These are phyloP conservation scores for Mrakia hoshinonis DNA, from an alignment of 768 basidiomycete genomes.

Conservation along the genomic window DNA sequence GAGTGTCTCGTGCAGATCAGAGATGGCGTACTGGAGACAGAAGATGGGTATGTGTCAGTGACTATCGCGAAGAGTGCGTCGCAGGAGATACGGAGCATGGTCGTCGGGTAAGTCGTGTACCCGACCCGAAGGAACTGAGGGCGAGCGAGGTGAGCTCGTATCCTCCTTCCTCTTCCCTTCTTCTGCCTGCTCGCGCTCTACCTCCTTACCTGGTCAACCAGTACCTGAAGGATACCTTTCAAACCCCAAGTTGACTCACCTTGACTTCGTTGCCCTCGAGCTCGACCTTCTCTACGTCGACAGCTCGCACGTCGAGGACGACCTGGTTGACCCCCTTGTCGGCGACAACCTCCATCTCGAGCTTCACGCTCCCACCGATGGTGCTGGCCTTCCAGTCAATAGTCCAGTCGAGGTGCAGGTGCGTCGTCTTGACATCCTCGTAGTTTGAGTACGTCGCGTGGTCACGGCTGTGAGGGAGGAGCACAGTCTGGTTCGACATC, in stretches of 20 bases:
- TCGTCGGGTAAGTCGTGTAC: background rate
- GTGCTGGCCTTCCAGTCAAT: constrained; percentile 60
- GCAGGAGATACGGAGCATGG: background rate
- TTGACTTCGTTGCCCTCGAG: constrained; percentile 11
- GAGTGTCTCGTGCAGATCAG: constrained; percentile 58
- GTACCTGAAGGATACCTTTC: background rate
- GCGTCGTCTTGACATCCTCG: constrained; percentile 53
- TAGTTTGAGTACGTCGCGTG: constrained; percentile 75
- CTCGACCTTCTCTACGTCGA: constrained; percentile 51
- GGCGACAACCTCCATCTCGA: constrained; percentile 51
- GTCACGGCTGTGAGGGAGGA: constrained; percentile 28
- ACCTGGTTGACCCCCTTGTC: constrained; percentile 47
- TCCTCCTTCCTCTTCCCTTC: background rate
- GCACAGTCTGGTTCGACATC: background rate
- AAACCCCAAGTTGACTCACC: constrained; percentile 2
- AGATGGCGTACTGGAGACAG: constrained; percentile 48
- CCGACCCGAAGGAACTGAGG: background rate
- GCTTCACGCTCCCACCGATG: constrained; percentile 58
- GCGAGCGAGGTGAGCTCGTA: background rate
- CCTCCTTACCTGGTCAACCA: background rate
- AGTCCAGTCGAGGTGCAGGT: constrained; percentile 66
- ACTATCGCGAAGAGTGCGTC: no score
- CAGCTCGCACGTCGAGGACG: constrained; percentile 60
- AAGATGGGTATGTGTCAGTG: background rate
- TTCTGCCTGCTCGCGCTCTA: background rate